A percentile compares a stretch with the other conserved stretches of the same genome.
phyloP scores from a whole-genome alignment of 345 rosid species.

The Melaleuca alternifolia region DNA sequence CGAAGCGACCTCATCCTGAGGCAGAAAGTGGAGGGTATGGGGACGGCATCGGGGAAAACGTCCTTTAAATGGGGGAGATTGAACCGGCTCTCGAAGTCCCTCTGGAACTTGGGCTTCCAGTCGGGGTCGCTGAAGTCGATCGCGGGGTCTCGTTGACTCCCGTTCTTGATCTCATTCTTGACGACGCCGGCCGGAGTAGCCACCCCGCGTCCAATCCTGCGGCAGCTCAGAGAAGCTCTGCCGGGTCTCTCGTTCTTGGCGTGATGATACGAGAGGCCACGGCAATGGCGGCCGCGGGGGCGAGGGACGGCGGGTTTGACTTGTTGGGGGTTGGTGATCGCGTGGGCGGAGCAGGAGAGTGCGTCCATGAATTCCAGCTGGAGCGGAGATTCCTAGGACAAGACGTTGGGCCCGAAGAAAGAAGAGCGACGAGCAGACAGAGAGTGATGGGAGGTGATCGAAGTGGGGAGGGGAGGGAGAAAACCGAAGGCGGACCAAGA shows the following conservation, averaged over 20 bases:
- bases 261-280: background rate
- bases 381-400: background rate
- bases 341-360: background rate
- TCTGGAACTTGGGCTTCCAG: conserved; percentile 66
- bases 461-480: background rate
- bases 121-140: conserved; percentile 69
- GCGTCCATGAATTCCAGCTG: background rate
- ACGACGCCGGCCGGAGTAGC: background rate
- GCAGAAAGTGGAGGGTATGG: conserved; percentile 84
- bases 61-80: conserved; percentile 75
- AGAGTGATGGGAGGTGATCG: background rate
- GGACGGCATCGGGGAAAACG: conserved; percentile 42
- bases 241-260: background rate
- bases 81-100: conserved; percentile 65
- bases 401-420: background rate
- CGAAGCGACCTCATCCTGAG: conserved; percentile 63
- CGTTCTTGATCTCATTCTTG: background rate
- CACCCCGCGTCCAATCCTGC: background rate
- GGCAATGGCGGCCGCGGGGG: background rate
- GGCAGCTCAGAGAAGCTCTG: background rate
- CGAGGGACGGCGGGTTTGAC: background rate
- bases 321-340: background rate
- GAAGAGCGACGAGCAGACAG: background rate
- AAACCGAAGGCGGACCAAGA: background rate
- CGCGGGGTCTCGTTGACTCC: background rate